Conservation (phyloP, 768 basidiomycete species). For the Lentinula sp. region DNA sequence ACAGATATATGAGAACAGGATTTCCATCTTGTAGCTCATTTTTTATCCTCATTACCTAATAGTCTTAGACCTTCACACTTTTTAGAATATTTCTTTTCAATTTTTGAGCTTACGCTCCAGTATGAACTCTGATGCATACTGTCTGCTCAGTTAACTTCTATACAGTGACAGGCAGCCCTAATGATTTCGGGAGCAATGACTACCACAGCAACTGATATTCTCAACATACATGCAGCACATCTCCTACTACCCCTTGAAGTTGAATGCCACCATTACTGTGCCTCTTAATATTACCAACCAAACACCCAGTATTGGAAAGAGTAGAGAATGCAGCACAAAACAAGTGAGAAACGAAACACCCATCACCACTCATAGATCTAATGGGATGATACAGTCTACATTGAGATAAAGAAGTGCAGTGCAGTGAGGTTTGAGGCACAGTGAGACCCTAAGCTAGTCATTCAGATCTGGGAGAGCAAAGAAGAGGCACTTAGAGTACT, state of each 20-base stretch:
- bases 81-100: no score
- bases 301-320: conserved; percentile 1
- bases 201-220: conserved; percentile 8
- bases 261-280: background rate
- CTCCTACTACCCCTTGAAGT: conserved; percentile 9
- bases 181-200: background rate
- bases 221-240: conserved; percentile 7
- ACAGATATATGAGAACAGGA: no score
- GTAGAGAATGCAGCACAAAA: background rate
- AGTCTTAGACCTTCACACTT: no score
- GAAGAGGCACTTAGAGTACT: background rate
- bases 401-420: background rate
- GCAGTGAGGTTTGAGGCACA: background rate
- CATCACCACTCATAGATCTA: conserved; percentile 4
- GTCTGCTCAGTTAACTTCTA: background rate
- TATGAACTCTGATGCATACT: no score
- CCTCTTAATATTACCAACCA: conserved; percentile 6
- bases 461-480: background rate
- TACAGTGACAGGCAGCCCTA: background rate
- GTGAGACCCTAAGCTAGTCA: background rate
- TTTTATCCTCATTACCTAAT: no score
- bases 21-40: no score
- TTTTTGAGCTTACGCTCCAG: no score
- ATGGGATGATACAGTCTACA: conserved; percentile 3
- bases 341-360: background rate